Conservation (phyloP, 31 red algal genomes). For the Endocladia muricata region DNA sequence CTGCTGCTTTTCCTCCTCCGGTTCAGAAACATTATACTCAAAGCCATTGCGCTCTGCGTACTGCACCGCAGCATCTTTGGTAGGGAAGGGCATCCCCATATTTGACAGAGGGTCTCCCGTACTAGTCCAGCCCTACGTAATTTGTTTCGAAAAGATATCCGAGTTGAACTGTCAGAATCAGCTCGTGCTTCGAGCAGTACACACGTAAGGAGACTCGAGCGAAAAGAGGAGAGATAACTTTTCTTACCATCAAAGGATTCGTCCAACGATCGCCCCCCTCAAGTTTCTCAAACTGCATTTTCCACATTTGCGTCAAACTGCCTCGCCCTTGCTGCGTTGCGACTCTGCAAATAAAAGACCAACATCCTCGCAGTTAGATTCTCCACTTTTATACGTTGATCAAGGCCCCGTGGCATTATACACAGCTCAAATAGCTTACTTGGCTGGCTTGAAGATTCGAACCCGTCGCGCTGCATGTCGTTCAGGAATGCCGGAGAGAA, state of each 20-base stretch:
- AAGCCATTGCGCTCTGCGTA: conserved; percentile 88
- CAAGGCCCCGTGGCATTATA: not conserved
- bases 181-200: not conserved
- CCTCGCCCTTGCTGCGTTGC: conserved; percentile 94
- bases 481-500: conserved; percentile 89
- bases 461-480: conserved; percentile 81
- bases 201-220: not conserved
- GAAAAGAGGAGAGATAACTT: not conserved
- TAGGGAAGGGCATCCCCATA: conserved; percentile 84
- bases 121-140: conserved; percentile 97
- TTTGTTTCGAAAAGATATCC: no score
- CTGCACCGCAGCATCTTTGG: conserved; percentile 84
- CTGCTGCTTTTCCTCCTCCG: conserved; percentile 64
- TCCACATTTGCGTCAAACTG: conserved; percentile 84
- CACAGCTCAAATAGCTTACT: conserved; percentile 68
- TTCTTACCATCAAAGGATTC: conserved; percentile 97
- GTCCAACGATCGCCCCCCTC: conserved; percentile 94
- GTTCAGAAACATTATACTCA: conserved; percentile 64
- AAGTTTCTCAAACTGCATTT: conserved; percentile 88
- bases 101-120: conserved; percentile 94
- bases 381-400: not conserved
- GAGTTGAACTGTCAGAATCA: not conserved
- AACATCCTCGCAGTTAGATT: not conserved
- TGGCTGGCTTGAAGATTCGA: conserved; percentile 85
- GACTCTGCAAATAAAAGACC: conserved; percentile 30